A percentile compares a stretch with the other conserved stretches of the same genome.
Conservation (phyloP, 2,329 filamentous ascomycete species). For the Colletotrichum melonis region DNA sequence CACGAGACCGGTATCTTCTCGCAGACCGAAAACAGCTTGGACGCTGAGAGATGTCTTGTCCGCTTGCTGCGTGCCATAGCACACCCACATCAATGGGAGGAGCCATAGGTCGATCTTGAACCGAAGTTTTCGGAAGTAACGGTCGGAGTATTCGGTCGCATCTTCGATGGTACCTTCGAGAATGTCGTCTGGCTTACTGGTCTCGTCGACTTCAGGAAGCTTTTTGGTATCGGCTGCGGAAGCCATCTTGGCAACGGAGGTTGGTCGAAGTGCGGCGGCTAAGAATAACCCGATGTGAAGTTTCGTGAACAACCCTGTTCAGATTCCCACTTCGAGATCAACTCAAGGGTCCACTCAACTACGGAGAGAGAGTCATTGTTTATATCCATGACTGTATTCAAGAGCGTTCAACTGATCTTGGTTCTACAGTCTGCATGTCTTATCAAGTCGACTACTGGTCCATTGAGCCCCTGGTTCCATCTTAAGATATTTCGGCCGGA, state of each 20-base stretch:
- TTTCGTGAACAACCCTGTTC: neutral
- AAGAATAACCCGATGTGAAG: no score
- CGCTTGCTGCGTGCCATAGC: conserved; percentile 43
- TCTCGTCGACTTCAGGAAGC: neutral
- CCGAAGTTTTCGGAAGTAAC: conserved; percentile 41
- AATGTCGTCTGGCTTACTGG: conserved; percentile 8
- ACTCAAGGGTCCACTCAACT: neutral
- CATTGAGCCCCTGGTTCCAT: neutral
- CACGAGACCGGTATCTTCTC: conserved; percentile 42
- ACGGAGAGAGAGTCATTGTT: neutral
- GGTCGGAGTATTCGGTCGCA: conserved; percentile 38
- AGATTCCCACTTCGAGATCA: neutral
- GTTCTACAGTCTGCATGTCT: neutral
- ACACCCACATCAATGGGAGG: conserved; percentile 45
- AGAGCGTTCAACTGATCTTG: neutral
- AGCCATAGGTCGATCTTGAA: conserved; percentile 46
- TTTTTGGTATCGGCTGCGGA: neutral
- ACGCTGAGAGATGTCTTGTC: conserved; percentile 45
- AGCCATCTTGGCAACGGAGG: neutral
- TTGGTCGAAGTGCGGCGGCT: neutral
- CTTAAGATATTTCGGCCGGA: neutral
- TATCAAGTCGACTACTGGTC: neutral
- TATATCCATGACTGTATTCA: neutral
- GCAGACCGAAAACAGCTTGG: conserved; percentile 45
- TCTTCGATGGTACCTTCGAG: conserved; percentile 25